Percentiles rank a stretch among this genome's conserved stretches.
Conservation (phyloP, 306 rosid species). For the Rubus parviflorus region DNA sequence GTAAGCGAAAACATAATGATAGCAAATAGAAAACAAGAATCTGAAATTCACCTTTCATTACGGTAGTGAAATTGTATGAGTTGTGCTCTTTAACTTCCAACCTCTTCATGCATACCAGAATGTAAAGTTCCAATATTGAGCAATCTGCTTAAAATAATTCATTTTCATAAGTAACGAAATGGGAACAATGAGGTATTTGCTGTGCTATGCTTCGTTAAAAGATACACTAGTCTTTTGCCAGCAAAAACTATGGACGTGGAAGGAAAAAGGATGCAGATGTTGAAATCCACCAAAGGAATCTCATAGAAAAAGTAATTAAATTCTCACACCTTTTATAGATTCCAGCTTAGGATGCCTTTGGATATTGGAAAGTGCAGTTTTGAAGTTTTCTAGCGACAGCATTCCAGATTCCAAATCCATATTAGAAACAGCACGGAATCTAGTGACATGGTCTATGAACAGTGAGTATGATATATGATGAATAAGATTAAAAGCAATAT, state of each 20-base stretch:
- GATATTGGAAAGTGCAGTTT: conserved; percentile 61
- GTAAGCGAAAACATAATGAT: conserved; percentile 23
- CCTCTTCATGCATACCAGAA: conserved; percentile 91
- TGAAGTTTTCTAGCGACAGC: conserved; percentile 60
- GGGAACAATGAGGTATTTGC: neutral
- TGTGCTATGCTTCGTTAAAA: neutral
- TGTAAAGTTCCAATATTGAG: conserved; percentile 78
- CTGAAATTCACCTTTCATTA: conserved; percentile 69
- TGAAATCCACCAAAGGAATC: conserved; percentile 9
- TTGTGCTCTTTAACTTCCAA: conserved; percentile 81
- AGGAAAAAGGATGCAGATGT: neutral
- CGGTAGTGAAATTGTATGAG: conserved; percentile 76
- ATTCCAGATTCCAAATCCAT: conserved; percentile 75
- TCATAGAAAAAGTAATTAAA: neutral
- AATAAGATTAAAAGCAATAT: neutral
- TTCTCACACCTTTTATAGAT: conserved; percentile 62
- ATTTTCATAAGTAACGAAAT: neutral
- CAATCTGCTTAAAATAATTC: conserved; percentile 53
- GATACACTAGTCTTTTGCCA: neutral
- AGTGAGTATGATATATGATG: conserved; percentile 28
- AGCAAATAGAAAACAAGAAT: conserved; percentile 24
- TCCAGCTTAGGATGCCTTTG: conserved; percentile 83
- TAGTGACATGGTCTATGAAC: conserved; percentile 34
- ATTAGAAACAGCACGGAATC: conserved; percentile 72
- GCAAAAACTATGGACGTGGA: neutral